Evolutionary conservation across 805 yeast genomes (phyloP), one percentile per base, ranked within the genome.

Genomic region (Schwanniomyces vanrijiae): DNA sequence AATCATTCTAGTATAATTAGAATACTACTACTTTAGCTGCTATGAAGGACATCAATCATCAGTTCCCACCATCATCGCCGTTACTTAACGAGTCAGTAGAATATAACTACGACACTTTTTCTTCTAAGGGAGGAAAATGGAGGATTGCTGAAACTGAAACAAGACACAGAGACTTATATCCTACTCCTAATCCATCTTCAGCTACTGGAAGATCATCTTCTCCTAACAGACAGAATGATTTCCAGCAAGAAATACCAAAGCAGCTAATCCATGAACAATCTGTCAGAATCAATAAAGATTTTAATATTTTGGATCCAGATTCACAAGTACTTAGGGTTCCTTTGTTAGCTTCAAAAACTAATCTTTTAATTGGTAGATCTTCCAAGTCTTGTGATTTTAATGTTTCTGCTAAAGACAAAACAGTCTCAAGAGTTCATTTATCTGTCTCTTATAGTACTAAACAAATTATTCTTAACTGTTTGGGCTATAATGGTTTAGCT

Each of bases 401-500:
- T 65, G 57, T 82, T 59, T 63, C 76, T 61, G 54, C 75, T 2
- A 64, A 66, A 14, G 80, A 78, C 61, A 82, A 80, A 59, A 75
- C 75, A 34, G 79, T 88, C 19, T 86, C 94, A 11, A 78, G 96
- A 43, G 73, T 75, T 9, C 96, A 88, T 64, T 74, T 84, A 43
- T 64, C 69, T 13, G 58, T 86, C 2, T 68, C 75, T 21, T 83
- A 78, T 59, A 55, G 69, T 1, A 59, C 58, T 3, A 61, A 62
- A 9, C 68, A 77, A 28, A 62, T 89, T 39, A 70, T 67, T 13
- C 62, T 92, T 43, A 78, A 78, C 39, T 92, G 97, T 64, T 64
- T 82, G 45, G 97, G 98, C 3, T 79, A 83, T 67, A 92, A 92
- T 63, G 97, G 97, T 9, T 68, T 88, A 43, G 76, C 79, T 8